Conservation (phyloP, 1,139 yeast genomes). For the Petasospora fabianii region DNA sequence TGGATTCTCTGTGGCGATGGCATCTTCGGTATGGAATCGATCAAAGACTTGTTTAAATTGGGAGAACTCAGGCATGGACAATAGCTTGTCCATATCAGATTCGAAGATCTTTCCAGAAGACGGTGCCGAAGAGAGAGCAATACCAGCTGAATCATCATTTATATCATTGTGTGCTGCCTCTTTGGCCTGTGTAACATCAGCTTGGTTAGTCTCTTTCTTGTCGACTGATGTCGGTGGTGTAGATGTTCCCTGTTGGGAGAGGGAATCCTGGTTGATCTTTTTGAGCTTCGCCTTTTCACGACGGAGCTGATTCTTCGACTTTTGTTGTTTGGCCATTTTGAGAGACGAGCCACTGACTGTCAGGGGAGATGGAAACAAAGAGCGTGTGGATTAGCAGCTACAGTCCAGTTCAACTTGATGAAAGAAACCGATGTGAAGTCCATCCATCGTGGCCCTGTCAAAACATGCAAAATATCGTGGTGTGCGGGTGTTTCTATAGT, state of each 20-base stretch:
- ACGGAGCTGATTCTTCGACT: constrained; percentile 58
- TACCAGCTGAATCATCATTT: too few relatives aligned
- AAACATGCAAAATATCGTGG: background rate
- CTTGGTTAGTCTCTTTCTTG: background rate
- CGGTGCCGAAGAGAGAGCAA: too few relatives aligned
- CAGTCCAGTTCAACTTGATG: too few relatives aligned
- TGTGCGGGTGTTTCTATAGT: constrained; percentile 8
- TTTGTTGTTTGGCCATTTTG: constrained; percentile 9
- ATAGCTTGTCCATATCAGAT: constrained; percentile 27
- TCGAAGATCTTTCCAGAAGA: constrained; percentile 19
- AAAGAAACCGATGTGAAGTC: too few relatives aligned
- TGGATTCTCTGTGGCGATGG: constrained; percentile 17
- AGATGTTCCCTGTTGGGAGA: background rate
- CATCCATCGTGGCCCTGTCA: too few relatives aligned
- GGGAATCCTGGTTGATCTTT: constrained; percentile 28
- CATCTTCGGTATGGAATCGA: constrained; percentile 35
- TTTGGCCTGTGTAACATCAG: too few relatives aligned
- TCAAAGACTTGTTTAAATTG: constrained; percentile 42
- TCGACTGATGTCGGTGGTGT: background rate
- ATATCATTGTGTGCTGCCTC: too few relatives aligned
- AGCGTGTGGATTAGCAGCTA: too few relatives aligned
- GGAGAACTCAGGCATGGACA: constrained; percentile 37
- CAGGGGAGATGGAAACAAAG: too few relatives aligned
- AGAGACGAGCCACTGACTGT: too few relatives aligned
- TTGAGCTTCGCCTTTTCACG: constrained; percentile 56